Conservation (phyloP, 1,284 basidiomycete species). For the Papiliotrema flavescens region DNA sequence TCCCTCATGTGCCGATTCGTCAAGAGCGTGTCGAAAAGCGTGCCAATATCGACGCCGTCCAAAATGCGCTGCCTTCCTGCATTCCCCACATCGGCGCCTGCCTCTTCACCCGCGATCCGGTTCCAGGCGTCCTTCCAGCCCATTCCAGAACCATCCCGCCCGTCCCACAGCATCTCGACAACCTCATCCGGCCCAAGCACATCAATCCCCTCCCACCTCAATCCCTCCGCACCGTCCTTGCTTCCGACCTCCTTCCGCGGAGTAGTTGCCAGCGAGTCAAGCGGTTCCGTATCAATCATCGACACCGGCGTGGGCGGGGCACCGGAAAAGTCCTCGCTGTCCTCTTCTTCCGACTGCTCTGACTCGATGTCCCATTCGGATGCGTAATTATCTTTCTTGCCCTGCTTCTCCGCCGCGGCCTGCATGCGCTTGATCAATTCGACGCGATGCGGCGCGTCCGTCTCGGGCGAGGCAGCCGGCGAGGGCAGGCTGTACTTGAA, state of each 20-base stretch:
- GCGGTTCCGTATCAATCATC: conserved; percentile 13
- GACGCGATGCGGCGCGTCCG: conserved; percentile 6
- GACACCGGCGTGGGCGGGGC: conserved; percentile 40
- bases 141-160: neutral
- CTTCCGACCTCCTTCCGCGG: conserved; percentile 1
- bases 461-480: conserved; percentile 30
- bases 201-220: conserved; percentile 22
- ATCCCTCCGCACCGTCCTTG: conserved; percentile 12
- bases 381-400: conserved; percentile 20
- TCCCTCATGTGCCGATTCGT: conserved; percentile 10
- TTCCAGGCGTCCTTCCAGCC: conserved; percentile 13
- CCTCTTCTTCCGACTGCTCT: conserved; percentile 27
- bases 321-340: conserved; percentile 28
- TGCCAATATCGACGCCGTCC: conserved; percentile 1
- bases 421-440: conserved; percentile 26
- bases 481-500: conserved; percentile 32
- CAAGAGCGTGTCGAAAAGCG: conserved; percentile 9
- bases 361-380: conserved; percentile 28
- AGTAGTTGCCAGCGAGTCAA: neutral
- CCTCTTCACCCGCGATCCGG: neutral
- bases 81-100: neutral
- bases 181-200: conserved; percentile 34
- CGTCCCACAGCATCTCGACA: conserved; percentile 8
- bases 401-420: conserved; percentile 2
- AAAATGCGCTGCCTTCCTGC: neutral